Base-by-base conservation (phyloP, 2,329 filamentous ascomycete genomes). In the Byssoonygena ceratinophila region DNA sequence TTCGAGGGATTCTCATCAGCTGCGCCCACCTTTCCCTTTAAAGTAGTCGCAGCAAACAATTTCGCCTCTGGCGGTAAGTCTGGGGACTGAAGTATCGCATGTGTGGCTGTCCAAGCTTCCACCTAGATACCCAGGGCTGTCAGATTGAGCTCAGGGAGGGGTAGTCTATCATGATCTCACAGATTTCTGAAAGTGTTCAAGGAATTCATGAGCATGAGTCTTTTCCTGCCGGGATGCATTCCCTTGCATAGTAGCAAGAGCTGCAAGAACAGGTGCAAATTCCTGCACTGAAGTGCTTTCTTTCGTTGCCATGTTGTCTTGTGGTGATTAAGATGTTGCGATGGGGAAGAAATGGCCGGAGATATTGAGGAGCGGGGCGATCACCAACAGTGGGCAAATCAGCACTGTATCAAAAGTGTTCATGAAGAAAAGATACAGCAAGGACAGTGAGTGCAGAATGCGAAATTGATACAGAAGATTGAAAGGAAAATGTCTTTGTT, bases 141-240 rank as follows among this genome's bases (percentile, higher is more conserved):
- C 37, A 53, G 50, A 41, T 52, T 11, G 12, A 16, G 36, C 9
- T 37, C 41, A 48, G 40, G 44, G 53, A 48, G 49, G 47, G 43
- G 49, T 32, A 53, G 36, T 25, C 29, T 32, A n/a, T 14, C 16
- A 18, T 3, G 27, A 29, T 46, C 84, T 61, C 71, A 95, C 91
- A 69, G 92, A 97, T 81, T 98, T 98, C 79, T 98, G 92, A 72
- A 97, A 98, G 62, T 82, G 83, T 72, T 94, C 87, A 55, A 98
- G 77, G 68, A 84, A 98, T 67, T 91, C 83, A 66, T 96, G 90
- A 55, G 88, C 90, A 69, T 89, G 85, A 68, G 85, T 84, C 76
- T 97, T 97, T 66, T 86, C 81, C 59, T 84, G 79, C 64, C 85
- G 80, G 65, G 91, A 82, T 60, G 82, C 85, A 71, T 84, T 86